Conservation (phyloP, 2,329 filamentous ascomycete species). For the Fusarium hainanense region DNA sequence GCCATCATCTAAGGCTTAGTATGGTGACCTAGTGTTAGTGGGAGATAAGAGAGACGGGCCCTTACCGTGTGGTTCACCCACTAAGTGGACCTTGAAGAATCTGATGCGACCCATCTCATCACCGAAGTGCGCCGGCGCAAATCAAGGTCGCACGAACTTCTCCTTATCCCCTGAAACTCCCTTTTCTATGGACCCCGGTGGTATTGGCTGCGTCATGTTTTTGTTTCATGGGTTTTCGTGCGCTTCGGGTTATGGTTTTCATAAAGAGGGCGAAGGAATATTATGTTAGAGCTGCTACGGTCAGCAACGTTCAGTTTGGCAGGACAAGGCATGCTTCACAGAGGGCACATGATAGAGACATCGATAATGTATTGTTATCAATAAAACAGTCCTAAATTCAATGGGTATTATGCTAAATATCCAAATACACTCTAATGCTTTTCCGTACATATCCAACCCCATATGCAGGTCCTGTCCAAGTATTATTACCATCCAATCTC, state of each 20-base stretch:
- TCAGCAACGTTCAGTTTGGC: constrained; percentile 1
- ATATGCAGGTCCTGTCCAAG: constrained; percentile 19
- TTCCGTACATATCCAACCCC: constrained; percentile 10
- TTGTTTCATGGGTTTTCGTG: not conserved
- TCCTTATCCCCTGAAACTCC: constrained; percentile 30
- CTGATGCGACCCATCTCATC: constrained; percentile 40
- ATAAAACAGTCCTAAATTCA: constrained; percentile 24
- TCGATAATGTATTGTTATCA: constrained; percentile 4
- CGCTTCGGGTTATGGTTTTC: not conserved
- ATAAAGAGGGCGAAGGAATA: constrained; percentile 9
- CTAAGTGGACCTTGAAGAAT: constrained; percentile 41
- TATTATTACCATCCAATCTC: constrained; percentile 25
- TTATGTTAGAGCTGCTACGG: constrained; percentile 15
- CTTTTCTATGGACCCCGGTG: constrained; percentile 2
- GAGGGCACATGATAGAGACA: constrained; percentile 9
- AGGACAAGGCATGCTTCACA: constrained; percentile 10
- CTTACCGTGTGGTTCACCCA: constrained; percentile 17
- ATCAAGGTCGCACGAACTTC: constrained; percentile 35
- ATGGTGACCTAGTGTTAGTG: not conserved
- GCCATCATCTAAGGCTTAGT: not conserved
- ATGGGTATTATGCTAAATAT: constrained; percentile 44
- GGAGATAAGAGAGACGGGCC: constrained; percentile 16
- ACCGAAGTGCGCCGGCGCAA: constrained; percentile 38
- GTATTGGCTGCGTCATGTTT: not conserved
- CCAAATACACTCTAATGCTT: constrained; percentile 23